Base-by-base conservation (phyloP, 73 alveolate genomes). In the Breviolum minutum region DNA sequence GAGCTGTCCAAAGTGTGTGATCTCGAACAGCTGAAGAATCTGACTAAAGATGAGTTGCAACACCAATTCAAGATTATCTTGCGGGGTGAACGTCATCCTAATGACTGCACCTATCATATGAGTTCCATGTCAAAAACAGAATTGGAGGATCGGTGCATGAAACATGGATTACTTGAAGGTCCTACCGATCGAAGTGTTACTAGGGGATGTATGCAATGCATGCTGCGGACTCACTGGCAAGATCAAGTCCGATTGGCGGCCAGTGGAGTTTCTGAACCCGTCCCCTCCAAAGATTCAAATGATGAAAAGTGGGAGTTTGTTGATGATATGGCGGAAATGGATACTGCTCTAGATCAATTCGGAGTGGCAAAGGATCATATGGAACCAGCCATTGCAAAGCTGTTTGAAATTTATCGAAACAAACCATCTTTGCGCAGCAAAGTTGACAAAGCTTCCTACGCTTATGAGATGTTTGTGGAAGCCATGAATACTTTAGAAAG, bases 71-170 rank as follows among this genome's bases (percentile, higher is more conserved):
- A n/a, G 30, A 40, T 32, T 7, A n/a, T 6, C 9, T 64, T 80
- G 7, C 88, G 88, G 11, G 88, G 88, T 16, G 88, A 80, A 32
- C 88, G 69, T 9, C 88, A 80, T 29, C 88, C 88, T 13, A 32
- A n/a, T 40, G 88, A 80, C 68, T 32, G 63, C 64, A 80, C 88
- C 7, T n/a, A 80, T 30, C 7, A 16, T 7, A 80, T 80, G 88
- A 16, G 63, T 40, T 4, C 32, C 8, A 29, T 40, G 88, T 9
- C 40, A 4, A 29, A 6, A 76, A 62, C 7, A 12, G 63, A 29
- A 62, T n/a, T 76, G 19, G 63, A 24, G 10, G 63, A 76, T 13
- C 61, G 63, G 85, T 19, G 24, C 63, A 19, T n/a, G 26, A 62
- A 60, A 76, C 85, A 76, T 76, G 85, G 85, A 9, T 76, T 76